phyloP scores from a whole-genome alignment of 768 basidiomycete genomes.

The Strobilomyces echinocephalus region DNA sequence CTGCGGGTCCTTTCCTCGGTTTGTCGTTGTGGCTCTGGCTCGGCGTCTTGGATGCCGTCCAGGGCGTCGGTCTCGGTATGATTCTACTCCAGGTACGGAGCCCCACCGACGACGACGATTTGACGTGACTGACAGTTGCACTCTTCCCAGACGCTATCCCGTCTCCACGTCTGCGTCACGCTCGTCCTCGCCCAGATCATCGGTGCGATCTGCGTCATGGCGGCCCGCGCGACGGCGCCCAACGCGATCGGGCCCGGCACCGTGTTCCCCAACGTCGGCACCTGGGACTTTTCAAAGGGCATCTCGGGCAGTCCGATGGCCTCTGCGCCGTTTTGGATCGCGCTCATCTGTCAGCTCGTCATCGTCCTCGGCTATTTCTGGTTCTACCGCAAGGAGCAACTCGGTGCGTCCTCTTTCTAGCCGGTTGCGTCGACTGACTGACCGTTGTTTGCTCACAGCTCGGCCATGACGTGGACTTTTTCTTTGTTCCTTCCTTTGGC shows the following conservation, averaged over 20 bases:
- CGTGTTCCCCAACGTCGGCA: conserved; percentile 89
- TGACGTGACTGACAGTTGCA: not conserved
- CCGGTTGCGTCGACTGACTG: not conserved
- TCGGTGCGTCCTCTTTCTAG: conserved; percentile 44
- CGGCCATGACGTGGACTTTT: conserved; percentile 7
- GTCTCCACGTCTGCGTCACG: conserved; percentile 91
- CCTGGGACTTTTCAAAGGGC: conserved; percentile 81
- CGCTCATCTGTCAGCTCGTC: conserved; percentile 70
- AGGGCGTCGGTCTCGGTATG: conserved; percentile 92
- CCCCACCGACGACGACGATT: not conserved
- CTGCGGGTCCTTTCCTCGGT: conserved; percentile 81
- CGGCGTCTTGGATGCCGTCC: conserved; percentile 89
- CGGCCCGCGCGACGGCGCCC: conserved; percentile 87
- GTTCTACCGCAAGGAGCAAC: conserved; percentile 96
- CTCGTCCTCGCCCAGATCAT: conserved; percentile 87
- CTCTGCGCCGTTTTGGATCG: conserved; percentile 83
- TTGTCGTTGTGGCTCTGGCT: conserved; percentile 93
- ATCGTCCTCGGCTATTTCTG: conserved; percentile 92
- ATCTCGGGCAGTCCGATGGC: conserved; percentile 77
- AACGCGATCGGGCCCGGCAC: conserved; percentile 83
- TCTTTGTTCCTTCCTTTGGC: no score
- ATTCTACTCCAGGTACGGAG: conserved; percentile 65
- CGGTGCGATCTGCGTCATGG: conserved; percentile 86
- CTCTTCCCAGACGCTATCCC: conserved; percentile 64
- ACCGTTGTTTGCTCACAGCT: not conserved